Base-by-base conservation (phyloP, 139 green algal genomes). In the Micromonas commoda region DNA sequence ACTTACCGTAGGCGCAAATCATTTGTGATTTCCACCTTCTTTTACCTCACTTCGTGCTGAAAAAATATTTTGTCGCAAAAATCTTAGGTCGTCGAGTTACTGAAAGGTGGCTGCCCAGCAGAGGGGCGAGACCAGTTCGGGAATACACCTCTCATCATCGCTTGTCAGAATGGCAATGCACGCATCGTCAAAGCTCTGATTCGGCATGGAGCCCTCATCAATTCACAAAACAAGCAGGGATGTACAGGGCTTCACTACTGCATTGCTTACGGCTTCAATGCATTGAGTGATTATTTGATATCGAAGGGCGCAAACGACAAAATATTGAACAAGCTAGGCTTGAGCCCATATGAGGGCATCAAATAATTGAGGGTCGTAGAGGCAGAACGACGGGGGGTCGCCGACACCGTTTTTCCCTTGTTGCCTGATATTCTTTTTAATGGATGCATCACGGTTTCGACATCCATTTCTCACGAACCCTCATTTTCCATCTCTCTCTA, bases 101-200 rank as follows among this genome's bases (percentile, higher is more conserved):
- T 78, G 23, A 3, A 68, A 20, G 37, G 29, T 2, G 71, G 71
- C 51, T 28, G n/a, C 6, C 71, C 71, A 19, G 28, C 31, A 23
- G 71, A 78, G 5, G 39, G 23, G 2, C 39, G 71, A 2, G 71
- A 78, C 45, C 28, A 78, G 51, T 53, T 68, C 45, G 71, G 71
- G 19, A 78, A 78, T 51, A 69, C 71, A 26, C 45, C 71, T 6
- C 45, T 78, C 71, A 78, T 78, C 45, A 67, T 78, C 45, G 38
- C 71, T 29, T 68, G 71, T 16, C 71, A 78, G 51, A 78, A 78
- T 37, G 71, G 69, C 39, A 52, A 78, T 68, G 45, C 39, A n/a
- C 71, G 71, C 33, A 26, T 67, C 13, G 71, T 66, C 2, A 78
- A 78, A 26, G 39, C 31, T 20, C n/a, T 66, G 19, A 67, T 78